These are phyloP conservation scores for Bonia amplexicaulis DNA, from an alignment of 176 grass and related monocot species.

Conservation along the genomic window DNA sequence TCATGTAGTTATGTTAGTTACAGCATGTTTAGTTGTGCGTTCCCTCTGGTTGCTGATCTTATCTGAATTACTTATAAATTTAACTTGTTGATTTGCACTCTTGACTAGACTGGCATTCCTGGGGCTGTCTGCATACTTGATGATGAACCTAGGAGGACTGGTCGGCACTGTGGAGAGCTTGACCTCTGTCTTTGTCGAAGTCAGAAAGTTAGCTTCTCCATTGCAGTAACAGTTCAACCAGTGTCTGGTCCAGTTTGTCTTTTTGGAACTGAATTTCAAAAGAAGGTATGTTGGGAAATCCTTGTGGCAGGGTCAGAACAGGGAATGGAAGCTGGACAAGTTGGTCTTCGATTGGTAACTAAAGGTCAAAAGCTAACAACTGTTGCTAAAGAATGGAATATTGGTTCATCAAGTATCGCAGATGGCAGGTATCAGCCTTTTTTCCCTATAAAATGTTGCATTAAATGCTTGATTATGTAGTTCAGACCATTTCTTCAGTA, in stretches of 20 bases:
- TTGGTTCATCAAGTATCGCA: constrained; percentile 79
- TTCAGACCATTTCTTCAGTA: no score
- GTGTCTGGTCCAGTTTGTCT: constrained; percentile 94
- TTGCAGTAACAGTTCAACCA: constrained; percentile 84
- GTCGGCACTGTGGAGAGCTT: constrained; percentile 81
- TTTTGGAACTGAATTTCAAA: constrained; percentile 86
- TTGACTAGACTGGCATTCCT: constrained; percentile 61
- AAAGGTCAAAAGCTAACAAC: constrained; percentile 82
- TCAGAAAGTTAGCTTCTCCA: constrained; percentile 75
- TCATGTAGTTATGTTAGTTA: neutral
- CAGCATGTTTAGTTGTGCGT: constrained; percentile 2
- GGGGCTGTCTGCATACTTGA: constrained; percentile 84
- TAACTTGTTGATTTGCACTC: constrained; percentile 23
- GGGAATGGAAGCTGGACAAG: constrained; percentile 92
- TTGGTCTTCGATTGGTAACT: constrained; percentile 81
- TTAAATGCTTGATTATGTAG: neutral
- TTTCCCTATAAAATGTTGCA: neutral
- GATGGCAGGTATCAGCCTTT: constrained; percentile 77
- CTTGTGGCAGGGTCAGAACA: constrained; percentile 89
- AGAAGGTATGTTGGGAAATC: constrained; percentile 96
- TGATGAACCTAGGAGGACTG: constrained; percentile 79
- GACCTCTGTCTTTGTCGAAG: constrained; percentile 62
- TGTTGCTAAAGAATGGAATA: constrained; percentile 94
- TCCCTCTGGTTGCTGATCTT: neutral
- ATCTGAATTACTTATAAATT: neutral